A percentile compares a stretch with the other conserved stretches of the same genome.
phyloP scores from a whole-genome alignment of 78 protist species.

The Diacronema lutheri region DNA sequence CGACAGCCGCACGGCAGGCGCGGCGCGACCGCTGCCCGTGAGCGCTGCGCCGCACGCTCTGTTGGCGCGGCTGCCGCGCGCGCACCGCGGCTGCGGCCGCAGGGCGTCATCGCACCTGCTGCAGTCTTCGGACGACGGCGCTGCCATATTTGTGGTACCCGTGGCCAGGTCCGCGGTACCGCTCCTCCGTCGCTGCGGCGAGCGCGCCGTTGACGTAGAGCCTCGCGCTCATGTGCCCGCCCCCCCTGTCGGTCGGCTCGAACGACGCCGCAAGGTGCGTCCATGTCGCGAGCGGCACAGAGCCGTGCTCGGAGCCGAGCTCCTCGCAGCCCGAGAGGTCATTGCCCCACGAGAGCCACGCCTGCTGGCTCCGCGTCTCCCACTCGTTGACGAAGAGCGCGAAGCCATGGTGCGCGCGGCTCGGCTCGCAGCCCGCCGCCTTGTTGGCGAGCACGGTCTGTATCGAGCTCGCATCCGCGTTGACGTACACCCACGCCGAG shows the following conservation, averaged over 20 bases:
- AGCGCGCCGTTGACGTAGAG: neutral
- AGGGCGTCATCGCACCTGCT: neutral
- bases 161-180: neutral
- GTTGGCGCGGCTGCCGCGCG: neutral
- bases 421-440: neutral
- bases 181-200: neutral
- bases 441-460: neutral
- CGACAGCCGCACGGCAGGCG: too few relatives aligned
- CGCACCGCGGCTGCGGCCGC: neutral
- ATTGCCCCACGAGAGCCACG: neutral
- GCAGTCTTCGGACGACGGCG: too few relatives aligned
- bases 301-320: neutral
- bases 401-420: neutral
- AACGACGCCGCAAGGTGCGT: neutral
- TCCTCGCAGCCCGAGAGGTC: neutral
- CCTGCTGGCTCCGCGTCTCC: neutral
- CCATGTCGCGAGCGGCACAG: neutral
- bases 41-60: neutral
- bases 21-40: too few relatives aligned
- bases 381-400: conserved; percentile 5
- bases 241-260: too few relatives aligned
- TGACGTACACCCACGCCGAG: neutral
- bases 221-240: neutral
- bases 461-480: neutral
- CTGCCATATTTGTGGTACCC: too few relatives aligned